Evolutionary conservation across 345 rosid species (phyloP).

Genomic region (Abelmoschus esculentus): DNA sequence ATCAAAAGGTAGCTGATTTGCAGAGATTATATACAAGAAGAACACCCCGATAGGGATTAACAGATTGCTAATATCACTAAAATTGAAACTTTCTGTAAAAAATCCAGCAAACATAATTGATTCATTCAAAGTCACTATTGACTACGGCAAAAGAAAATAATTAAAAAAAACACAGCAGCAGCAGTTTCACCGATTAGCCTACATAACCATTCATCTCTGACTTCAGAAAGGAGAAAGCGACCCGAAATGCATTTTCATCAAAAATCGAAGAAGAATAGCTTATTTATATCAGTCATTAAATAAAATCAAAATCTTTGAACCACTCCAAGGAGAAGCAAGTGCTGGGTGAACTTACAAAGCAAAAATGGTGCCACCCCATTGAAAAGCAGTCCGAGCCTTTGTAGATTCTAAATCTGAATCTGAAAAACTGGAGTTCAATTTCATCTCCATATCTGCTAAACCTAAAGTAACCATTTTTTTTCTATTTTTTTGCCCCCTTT

Average conservation of each 20-base stretch:
- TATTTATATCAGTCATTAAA: too few relatives aligned
- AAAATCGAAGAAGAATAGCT: neutral
- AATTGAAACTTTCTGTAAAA: neutral
- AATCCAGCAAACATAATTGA: too few relatives aligned
- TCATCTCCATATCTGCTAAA: neutral
- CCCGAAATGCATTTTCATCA: neutral
- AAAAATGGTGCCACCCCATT: slow-evolving; percentile 16
- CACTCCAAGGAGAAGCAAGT: neutral
- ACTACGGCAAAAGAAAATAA: too few relatives aligned
- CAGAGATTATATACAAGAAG: neutral
- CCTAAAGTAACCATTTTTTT: neutral
- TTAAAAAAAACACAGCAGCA: too few relatives aligned
- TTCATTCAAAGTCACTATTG: too few relatives aligned
- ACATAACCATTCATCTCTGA: too few relatives aligned
- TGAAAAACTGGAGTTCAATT: neutral
- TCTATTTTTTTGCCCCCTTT: neutral
- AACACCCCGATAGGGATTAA: neutral
- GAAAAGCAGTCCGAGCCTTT: slow-evolving; percentile 6
- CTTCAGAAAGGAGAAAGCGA: too few relatives aligned
- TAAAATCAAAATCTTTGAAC: neutral
- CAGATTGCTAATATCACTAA: neutral
- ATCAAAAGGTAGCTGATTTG: neutral
- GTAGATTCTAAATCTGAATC: neutral
- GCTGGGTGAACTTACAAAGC: slow-evolving; percentile 8
- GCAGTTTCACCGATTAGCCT: too few relatives aligned